Percentiles rank a stretch among this genome's conserved stretches.
Conservation (phyloP, 495 filamentous ascomycete genomes). For the Baudoinia panamericana region DNA sequence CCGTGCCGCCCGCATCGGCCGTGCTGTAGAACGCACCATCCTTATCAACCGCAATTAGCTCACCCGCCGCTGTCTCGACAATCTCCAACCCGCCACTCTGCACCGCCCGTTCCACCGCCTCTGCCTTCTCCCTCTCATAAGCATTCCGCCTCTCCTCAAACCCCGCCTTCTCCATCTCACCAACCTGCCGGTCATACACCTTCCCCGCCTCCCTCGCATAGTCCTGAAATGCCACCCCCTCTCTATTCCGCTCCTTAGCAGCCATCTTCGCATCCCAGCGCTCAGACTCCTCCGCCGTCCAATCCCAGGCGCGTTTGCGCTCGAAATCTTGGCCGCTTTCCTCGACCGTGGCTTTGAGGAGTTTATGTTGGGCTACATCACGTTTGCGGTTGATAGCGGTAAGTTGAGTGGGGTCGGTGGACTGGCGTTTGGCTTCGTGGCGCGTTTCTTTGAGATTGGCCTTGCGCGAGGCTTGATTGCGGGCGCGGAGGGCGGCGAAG, state of each 20-base stretch:
- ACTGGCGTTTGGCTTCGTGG: constrained; percentile 65
- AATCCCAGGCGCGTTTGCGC: constrained; percentile 95
- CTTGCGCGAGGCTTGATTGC: constrained; percentile 37
- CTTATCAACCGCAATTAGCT: constrained; percentile 85
- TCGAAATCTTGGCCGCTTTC: constrained; percentile 85
- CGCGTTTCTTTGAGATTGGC: constrained; percentile 69
- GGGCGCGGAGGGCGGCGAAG: constrained; percentile 77
- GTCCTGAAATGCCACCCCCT: constrained; percentile 82
- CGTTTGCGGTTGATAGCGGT: constrained; percentile 63
- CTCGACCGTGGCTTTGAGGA: constrained; percentile 80
- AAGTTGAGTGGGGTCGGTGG: constrained; percentile 60
- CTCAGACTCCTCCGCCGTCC: constrained; percentile 88
- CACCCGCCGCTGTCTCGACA: constrained; percentile 85
- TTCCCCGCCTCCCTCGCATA: constrained; percentile 78
- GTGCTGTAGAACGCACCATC: constrained; percentile 82
- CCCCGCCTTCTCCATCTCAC: constrained; percentile 33
- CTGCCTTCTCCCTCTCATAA: constrained; percentile 76
- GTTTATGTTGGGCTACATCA: constrained; percentile 79
- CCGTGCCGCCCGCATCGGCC: constrained; percentile 60
- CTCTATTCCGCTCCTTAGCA: constrained; percentile 71
- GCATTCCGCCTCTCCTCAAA: constrained; percentile 48
- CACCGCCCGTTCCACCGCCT: constrained; percentile 71
- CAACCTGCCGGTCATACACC: constrained; percentile 83
- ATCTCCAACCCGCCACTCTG: constrained; percentile 70
- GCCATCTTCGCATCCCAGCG: constrained; percentile 81